Evolutionary conservation across 257 asterid genomes (phyloP), one percentile per base, ranked within the genome.

Genomic region (Primulina tabacum): DNA sequence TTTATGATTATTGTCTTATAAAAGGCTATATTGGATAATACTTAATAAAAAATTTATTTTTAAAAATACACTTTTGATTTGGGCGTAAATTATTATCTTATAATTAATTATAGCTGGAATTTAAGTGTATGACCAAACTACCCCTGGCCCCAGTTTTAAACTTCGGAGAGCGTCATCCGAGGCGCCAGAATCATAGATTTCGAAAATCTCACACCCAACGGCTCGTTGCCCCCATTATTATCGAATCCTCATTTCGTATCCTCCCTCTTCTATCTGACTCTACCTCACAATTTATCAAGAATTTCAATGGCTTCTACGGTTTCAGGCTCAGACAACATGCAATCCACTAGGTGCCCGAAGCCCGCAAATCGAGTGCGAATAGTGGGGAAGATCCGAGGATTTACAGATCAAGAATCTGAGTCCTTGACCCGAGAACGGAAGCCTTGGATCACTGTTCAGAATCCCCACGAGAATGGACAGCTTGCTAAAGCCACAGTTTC

Each of bases 311-410:
- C 69, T 70, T 66, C 82, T n/a, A 33, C 68, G 21, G 68, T 76
- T 50, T 74, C 76, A 18, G 88, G 74, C 0, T 10, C 69, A 33
- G 73, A 18, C 37, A 73, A 67, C 10, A 65, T 29, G 10, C 79
- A 78, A 72, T 59, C 76, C 7, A 67, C 6, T 26, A 62, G 26
- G 55, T 60, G 67, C 59, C 61, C 76, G 3, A 73, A 65, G 62
- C 74, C 81, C 21, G 76, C 87, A 30, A 70, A 66, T 12, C 82
- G 71, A 28, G 89, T 86, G 17, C 83, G 93, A 73, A 62, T 92
- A 55, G 66, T 89, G 0, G 96, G 95, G 2, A 89, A 72, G 75
- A 76, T 89, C 8, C 75, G 91, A 78, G 84, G 76, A 21, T 79
- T 81, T 30, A 77, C 85, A 0, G 78, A 69, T 12, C 74, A 56